Evolutionary conservation across 1,139 yeast genomes (phyloP), one percentile per base, ranked within the genome.

Genomic region (Debaryomycetaceae sp.): DNA sequence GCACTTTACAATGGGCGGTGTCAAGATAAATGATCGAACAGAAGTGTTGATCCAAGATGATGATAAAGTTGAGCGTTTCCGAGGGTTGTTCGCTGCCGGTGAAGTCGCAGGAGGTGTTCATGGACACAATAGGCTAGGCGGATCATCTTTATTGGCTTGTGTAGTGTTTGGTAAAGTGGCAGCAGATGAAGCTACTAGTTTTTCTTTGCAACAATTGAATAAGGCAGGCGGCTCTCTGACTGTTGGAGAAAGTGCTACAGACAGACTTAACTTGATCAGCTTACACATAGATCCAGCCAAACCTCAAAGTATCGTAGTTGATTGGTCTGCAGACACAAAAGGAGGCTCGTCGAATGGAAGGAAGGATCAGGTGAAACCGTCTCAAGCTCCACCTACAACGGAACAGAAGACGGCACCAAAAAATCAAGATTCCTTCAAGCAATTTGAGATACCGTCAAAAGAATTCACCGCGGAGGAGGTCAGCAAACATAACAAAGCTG

Each of bases 1-100:
- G 36, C 96, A 87, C 60, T 87, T 86, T 66, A 86, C 95, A 6
- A 84, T 87, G 90, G 95, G 96, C 34, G 95, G 96, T 38, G 83
- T 85, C 33, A 80, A 80, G 58, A 83, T 85, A 56, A 80, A 84
- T 57, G 76, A 72, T 39, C 64, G 72, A 41, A 68, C 85, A 0
- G 77, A 82, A 54, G 88, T 85, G 1, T 51, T 84, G 41, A 66
- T 71, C 43, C 63, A 66, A 33, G 68, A 68, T n/a, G 52, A 50
- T 1, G 47, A 47, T 17, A 56, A 55, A 6, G 51, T 54, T 8
- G 55, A 58, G 5, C 72, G 80, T 2, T 78, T 84, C 51, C 68
- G 65, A 34, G 91, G 89, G 1, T 65, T 84, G 33, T 86, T 73
- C 59, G 93, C 93, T 2, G 86, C 87, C 24, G 95, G 95, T 29